Evolutionary conservation across 2,329 filamentous ascomycete genomes (phyloP), one percentile per base, ranked within the genome.

Genomic region (Aspergillus sp.): DNA sequence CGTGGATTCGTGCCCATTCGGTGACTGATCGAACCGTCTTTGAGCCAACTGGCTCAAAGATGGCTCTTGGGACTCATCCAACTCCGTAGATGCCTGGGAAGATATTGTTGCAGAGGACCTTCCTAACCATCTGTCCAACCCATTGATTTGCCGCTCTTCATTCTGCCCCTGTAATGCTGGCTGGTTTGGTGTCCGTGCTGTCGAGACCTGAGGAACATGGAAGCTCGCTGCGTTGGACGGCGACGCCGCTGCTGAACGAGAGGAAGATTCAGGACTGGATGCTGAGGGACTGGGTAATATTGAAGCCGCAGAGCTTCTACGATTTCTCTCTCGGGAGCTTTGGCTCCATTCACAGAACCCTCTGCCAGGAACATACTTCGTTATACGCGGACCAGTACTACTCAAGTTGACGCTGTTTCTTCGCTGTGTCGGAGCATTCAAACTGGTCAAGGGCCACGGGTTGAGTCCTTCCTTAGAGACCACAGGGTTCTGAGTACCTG

Each of bases 371-470:
- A 22, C 12, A 31, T 49, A 12, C 24, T 22, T 32, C 16, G 39
- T 36, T 6, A 31, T 31, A 18, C 26, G 42, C 5, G 31, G 16
- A 29, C 22, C n/a, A 11, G 26, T 20, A 11, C 18, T 32, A 31
- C 18, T 51, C 46, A 12, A 32, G 9, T 6, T n/a, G 10, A 6
- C 42, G n/a, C 24, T 6, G 14, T 22, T 16, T 16, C 29, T 4
- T 9, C n/a, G 49, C 14, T 55, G 63, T 45, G 56, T 61, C 10
- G 65, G 59, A 31, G 63, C 60, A 60, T 71, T 73, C 42, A 71
- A 60, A 50, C 72, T 76, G 3, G 75, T 71, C 39, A 77, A 65
- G 9, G 69, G 66, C 71, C 75, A 78, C 7, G 76, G 75, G 52
- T 76, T 11, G 66, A 62, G 24, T 61, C 57, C n/a, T 61, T 47